Percentiles rank a stretch among this genome's conserved stretches.
These are phyloP conservation scores for Tetracladium setigerum DNA, from an alignment of 495 filamentous ascomycete genomes.

Conservation along the genomic window DNA sequence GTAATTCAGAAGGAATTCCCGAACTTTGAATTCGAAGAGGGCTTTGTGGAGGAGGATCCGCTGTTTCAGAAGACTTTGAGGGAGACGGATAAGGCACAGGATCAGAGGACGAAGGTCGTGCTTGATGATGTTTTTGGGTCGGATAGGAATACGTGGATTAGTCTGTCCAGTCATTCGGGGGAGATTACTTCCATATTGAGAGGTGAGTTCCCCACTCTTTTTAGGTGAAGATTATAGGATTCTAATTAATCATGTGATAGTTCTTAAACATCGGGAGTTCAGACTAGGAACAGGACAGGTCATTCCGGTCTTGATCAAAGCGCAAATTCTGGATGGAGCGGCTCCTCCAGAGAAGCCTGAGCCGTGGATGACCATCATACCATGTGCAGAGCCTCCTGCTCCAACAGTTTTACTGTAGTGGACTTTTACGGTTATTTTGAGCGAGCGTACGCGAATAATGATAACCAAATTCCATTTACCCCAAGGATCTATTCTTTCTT, in stretches of 20 bases:
- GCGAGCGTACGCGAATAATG: too few species aligned
- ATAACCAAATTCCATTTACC: too few species aligned
- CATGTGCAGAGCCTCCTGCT: slow-evolving; percentile 3
- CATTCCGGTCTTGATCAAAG: slow-evolving; percentile 62
- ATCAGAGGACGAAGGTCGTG: slow-evolving; percentile 42
- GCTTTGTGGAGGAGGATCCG: slow-evolving; percentile 55
- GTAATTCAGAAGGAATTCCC: slow-evolving; percentile 54
- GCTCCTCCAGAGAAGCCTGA: background rate
- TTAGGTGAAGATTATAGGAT: background rate
- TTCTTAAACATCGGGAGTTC: slow-evolving; percentile 54
- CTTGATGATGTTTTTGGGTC: slow-evolving; percentile 56
- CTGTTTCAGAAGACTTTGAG: slow-evolving; percentile 50
- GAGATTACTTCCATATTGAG: slow-evolving; percentile 52
- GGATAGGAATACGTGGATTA: slow-evolving; percentile 55
- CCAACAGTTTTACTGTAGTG: background rate
- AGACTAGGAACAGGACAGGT: slow-evolving; percentile 57
- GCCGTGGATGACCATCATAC: background rate
- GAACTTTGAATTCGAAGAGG: slow-evolving; percentile 49
- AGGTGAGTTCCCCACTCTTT: slow-evolving; percentile 21
- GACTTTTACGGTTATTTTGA: too few species aligned
- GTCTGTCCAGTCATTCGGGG: slow-evolving; percentile 61
- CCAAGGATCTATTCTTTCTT: too few species aligned
- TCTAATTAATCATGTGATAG: slow-evolving; percentile 8
- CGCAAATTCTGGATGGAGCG: slow-evolving; percentile 17
- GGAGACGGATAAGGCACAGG: slow-evolving; percentile 48